phyloP scores from a whole-genome alignment of 345 rosid species.

The Durio zibethinus region DNA sequence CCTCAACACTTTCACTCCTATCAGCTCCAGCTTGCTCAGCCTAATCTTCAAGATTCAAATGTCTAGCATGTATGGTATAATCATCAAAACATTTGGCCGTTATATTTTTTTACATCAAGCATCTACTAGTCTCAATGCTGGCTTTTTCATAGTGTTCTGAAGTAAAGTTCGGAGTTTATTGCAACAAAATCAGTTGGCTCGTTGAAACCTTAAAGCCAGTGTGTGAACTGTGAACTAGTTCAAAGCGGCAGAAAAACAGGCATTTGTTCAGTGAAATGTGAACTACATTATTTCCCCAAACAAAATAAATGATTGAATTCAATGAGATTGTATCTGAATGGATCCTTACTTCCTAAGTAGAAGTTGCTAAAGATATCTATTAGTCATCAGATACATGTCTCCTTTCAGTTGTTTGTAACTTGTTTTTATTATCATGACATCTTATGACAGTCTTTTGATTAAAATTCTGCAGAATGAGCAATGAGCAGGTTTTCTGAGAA shows the following conservation, averaged over 20 bases:
- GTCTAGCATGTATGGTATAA: slow-evolving; percentile 6
- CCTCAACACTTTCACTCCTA: slow-evolving; percentile 48
- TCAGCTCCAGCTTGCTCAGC: slow-evolving; percentile 75
- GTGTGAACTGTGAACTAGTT: not conserved
- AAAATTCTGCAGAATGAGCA: not conserved
- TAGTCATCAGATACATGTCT: not conserved
- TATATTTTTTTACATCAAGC: not conserved
- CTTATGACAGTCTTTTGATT: slow-evolving; percentile 4
- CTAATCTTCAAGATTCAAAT: slow-evolving; percentile 40
- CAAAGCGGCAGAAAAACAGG: not conserved
- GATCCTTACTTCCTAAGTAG: too few species aligned
- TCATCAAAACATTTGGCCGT: not conserved
- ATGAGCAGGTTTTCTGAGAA: not conserved
- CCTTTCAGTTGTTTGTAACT: not conserved
- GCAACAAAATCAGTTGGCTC: not conserved
- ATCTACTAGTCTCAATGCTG: not conserved
- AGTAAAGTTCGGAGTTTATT: not conserved
- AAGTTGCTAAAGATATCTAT: not conserved
- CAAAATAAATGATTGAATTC: not conserved
- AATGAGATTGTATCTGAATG: not conserved
- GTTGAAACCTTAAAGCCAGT: not conserved
- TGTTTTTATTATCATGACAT: not conserved
- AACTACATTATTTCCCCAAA: not conserved
- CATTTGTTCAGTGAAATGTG: not conserved
- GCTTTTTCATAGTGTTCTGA: not conserved